phyloP scores from a whole-genome alignment of 768 basidiomycete species.

The Boletus subcaerulescens region DNA sequence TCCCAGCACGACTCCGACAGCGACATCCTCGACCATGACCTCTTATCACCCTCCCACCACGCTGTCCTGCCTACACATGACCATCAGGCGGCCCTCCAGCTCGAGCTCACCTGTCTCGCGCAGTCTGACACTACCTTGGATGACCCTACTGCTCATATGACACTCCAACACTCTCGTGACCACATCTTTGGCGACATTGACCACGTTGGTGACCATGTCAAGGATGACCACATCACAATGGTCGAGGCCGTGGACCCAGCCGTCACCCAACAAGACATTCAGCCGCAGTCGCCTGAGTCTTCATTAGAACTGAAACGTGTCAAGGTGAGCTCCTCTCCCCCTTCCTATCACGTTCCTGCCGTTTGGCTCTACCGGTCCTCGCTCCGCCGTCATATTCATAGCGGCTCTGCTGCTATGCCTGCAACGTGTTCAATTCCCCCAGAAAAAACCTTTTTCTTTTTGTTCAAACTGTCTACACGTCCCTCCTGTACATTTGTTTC shows the following conservation, averaged over 20 bases:
- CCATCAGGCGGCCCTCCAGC: slow-evolving; percentile 31
- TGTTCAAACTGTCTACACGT: slow-evolving; percentile 15
- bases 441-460: slow-evolving; percentile 10
- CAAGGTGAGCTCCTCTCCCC: slow-evolving; percentile 51
- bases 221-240: slow-evolving; percentile 32
- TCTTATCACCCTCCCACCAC: slow-evolving; percentile 33
- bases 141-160: slow-evolving; percentile 26
- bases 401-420: slow-evolving; percentile 18
- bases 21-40: slow-evolving; percentile 33
- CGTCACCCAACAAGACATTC: slow-evolving; percentile 50
- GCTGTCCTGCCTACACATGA: slow-evolving; percentile 26
- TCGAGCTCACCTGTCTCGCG: slow-evolving; percentile 28
- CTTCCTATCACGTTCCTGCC: slow-evolving; percentile 16
- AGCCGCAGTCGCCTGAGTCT: slow-evolving; percentile 60
- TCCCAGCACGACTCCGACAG: slow-evolving; percentile 28
- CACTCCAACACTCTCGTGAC: slow-evolving; percentile 31
- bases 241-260: slow-evolving; percentile 37
- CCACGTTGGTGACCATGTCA: slow-evolving; percentile 33
- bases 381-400: slow-evolving; percentile 22
- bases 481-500: slow-evolving; percentile 19
- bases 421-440: slow-evolving; percentile 24
- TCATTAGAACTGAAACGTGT: slow-evolving; percentile 83
- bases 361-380: slow-evolving; percentile 12
- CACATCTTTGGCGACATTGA: slow-evolving; percentile 32
- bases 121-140: slow-evolving; percentile 27